Evolutionary conservation across 805 yeast genomes (phyloP), one percentile per base, ranked within the genome.

Genomic region (Citeromyces nyonsensis): DNA sequence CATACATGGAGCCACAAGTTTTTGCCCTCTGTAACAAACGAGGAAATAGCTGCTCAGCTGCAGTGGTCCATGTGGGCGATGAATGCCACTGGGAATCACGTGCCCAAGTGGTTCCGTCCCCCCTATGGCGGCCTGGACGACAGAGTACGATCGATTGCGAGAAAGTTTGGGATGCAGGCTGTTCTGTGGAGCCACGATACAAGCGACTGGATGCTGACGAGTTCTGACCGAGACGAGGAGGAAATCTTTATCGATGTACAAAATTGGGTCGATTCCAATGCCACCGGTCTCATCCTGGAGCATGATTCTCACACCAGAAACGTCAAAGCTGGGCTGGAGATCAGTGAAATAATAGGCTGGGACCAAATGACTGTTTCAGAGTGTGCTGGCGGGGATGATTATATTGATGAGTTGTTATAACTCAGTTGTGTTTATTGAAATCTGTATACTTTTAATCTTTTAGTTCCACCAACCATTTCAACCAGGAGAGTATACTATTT

Each of bases 51-150:
- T 35, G 94, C 96, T 0, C 94, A 88, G 49, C 56, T 88, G 26
- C 77, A 86, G 52, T 88, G 98, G 98, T 75, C 93, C 2, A 73
- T 84, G 24, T 88, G 96, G 96, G 95, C 96, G 4, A 82, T 86
- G 85, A 86, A 88, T 56, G 95, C 95, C 1, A 85, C 96, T 0
- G 81, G 83, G 0, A 62, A 74, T 18, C 86, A 85, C 44, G 49
- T 81, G 7, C 98, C 98, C 5, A 78, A 77, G 45, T 88, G 88
- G 81, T 88, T 81, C 51, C 67, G 98, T 42, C 98, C 98, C 0
- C 98, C 98, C 1, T 88, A 83, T 48, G 98, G 97, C 1, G 96
- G 94, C 0, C 63, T 83, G 24, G 98, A 88, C 55, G 77, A 85
- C 49, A 59, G 97, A 34, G 79, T 88, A 1, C 59, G 97, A 36